phyloP scores from a whole-genome alignment of 1,139 yeast genomes.

The Yamadazyma sp. region DNA sequence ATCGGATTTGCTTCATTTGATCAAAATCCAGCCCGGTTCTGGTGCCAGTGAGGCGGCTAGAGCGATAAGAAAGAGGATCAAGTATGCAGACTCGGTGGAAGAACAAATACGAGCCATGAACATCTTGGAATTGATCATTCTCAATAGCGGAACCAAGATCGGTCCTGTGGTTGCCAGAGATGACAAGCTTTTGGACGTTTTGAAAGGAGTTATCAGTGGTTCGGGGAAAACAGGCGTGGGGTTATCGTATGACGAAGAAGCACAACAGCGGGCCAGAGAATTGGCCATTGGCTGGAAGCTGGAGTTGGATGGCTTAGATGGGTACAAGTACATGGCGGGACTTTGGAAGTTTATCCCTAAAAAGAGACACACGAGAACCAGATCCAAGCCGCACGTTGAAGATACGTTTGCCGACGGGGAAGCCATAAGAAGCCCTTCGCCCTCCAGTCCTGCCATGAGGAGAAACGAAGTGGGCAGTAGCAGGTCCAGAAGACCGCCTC shows the following conservation, averaged over 20 bases:
- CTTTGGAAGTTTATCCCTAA: constrained; percentile 43
- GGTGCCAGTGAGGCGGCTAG: constrained; percentile 85
- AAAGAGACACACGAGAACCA: constrained; percentile 4
- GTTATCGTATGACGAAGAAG: constrained; percentile 38
- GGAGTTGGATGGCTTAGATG: constrained; percentile 52
- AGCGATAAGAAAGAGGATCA: constrained; percentile 82
- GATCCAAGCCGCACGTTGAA: neutral
- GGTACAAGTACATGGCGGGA: constrained; percentile 50
- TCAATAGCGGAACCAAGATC: constrained; percentile 63
- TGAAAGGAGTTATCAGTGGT: constrained; percentile 49
- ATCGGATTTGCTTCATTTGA: constrained; percentile 39
- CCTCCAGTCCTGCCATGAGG: constrained; percentile 17
- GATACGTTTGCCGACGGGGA: constrained; percentile 15
- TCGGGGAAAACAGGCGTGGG: constrained; percentile 40
- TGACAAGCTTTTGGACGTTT: constrained; percentile 65
- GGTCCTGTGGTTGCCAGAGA: constrained; percentile 64
- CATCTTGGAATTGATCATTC: constrained; percentile 70
- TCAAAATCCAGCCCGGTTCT: constrained; percentile 34
- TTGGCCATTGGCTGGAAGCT: constrained; percentile 66
- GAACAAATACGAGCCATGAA: constrained; percentile 69
- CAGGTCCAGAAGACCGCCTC: constrained; percentile 21
- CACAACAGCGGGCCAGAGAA: constrained; percentile 44
- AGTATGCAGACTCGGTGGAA: constrained; percentile 64
- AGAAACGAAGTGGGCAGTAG: constrained; percentile 1
- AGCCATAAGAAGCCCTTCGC: constrained; percentile 17